phyloP scores from a whole-genome alignment of 2,329 filamentous ascomycete species.

The Trichophaea hybrida region DNA sequence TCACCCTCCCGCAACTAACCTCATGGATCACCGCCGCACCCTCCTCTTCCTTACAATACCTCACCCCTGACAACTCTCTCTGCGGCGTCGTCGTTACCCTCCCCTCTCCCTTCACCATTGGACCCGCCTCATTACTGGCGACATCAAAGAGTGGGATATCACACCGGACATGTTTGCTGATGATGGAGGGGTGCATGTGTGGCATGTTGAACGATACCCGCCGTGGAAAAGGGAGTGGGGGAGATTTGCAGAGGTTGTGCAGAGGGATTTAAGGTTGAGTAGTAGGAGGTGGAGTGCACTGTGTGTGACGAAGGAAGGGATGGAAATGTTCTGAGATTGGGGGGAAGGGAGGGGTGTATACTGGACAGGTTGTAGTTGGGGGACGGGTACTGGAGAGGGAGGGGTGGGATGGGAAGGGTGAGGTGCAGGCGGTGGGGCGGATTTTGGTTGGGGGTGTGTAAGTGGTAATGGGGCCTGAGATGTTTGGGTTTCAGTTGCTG shows the following conservation, averaged over 20 bases:
- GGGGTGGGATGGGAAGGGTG: conserved; percentile 7
- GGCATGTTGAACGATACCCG: conserved; percentile 30
- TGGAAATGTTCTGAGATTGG: not conserved
- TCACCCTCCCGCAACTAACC: conserved; percentile 28
- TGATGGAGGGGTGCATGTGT: conserved; percentile 28
- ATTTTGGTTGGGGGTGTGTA: conserved; percentile 9
- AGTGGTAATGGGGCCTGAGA: not conserved
- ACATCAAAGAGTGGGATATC: conserved; percentile 27
- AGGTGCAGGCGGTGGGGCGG: not conserved
- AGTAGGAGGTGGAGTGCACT: not conserved
- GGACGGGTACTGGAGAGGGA: conserved; percentile 9
- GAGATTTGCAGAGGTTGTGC: conserved; percentile 7
- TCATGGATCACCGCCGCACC: conserved; percentile 28
- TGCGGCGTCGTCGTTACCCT: conserved; percentile 30
- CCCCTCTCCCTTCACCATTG: conserved; percentile 25
- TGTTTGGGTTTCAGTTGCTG: too few species aligned
- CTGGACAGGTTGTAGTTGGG: conserved; percentile 15
- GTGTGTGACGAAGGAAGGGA: not conserved
- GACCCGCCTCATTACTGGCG: conserved; percentile 28
- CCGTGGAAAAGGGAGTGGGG: conserved; percentile 13
- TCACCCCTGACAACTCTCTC: conserved; percentile 1
- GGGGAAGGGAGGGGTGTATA: conserved; percentile 8
- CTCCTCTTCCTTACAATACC: conserved; percentile 28
- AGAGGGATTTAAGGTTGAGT: conserved; percentile 4
- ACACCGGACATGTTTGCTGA: conserved; percentile 2